Evolutionary conservation across 1,139 yeast genomes (phyloP), one percentile per base, ranked within the genome.

Genomic region (Tardiomyces digboiensis): DNA sequence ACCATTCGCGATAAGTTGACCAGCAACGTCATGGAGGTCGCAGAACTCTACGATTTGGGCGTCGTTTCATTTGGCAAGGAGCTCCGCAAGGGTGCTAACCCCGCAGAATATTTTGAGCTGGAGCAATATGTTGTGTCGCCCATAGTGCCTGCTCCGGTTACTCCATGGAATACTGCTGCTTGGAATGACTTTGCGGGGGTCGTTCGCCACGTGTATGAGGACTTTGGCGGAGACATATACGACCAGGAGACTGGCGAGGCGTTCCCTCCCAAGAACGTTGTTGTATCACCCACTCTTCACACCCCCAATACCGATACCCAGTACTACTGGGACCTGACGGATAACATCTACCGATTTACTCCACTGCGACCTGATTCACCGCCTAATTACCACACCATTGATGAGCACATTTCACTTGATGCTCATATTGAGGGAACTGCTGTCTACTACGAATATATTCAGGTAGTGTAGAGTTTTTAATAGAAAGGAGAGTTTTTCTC

Each of bases 231-330:
- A 51, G 74, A 77, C 45, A 40, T 47, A 7, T 47, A 76, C 26
- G 33, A 26, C 10, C 33, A 13, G 5, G 16, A 26, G 33, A 26
- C 33, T 8, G 33, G 33, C 33, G 33, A 26, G 10, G 14, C 16
- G 16, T 26, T 26, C 10, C 8, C 33, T 5, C 33, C 33, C 8
- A 20, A 7, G 19, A 33, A 8, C 19, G 19, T 33, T 4, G 37
- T 33, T 43, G 65, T 78, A 19, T 67, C 84, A 1, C 88, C 93
- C 14, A 67, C 73, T 16, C 57, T 83, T 40, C 75, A 80, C 75
- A 71, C 83, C 13, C 93, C 82, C 39, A 85, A 85, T 62, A 84
- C 95, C 1, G 95, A 85, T 60, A 84, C 94, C 3, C 75, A 76
- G 56, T 74, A 77, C 57, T 84, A 82, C 62, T 81, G 87, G 86